Evolutionary conservation across 2,329 filamentous ascomycete genomes (phyloP).

Genomic region (Diaporthe vexans): DNA sequence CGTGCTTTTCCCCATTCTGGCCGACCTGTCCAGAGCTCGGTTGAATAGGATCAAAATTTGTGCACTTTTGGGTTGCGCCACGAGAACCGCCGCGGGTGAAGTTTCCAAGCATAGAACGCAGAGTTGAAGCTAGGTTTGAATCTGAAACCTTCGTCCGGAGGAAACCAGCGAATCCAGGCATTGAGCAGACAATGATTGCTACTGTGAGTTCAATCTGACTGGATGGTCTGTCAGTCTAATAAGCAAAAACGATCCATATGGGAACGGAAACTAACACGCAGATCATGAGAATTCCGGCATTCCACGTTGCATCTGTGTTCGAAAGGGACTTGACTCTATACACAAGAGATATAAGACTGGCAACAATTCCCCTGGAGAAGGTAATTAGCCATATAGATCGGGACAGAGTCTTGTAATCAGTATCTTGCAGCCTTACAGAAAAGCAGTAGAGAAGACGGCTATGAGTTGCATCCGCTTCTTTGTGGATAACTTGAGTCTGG

Average conservation of each 20-base stretch:
- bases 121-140: constrained; percentile 1
- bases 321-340: constrained; percentile 5
- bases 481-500: not conserved
- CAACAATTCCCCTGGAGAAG: not conserved
- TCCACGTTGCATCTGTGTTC: not conserved
- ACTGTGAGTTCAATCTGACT: not conserved
- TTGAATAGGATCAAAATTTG: too few species aligned
- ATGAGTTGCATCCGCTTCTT: constrained; percentile 13
- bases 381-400: not conserved
- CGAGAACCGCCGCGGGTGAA: too few species aligned
- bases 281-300: not conserved
- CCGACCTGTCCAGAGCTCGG: too few species aligned
- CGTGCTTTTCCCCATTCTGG: too few species aligned
- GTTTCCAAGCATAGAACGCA: too few species aligned
- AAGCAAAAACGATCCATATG: not conserved
- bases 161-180: constrained; percentile 2
- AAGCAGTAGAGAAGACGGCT: not conserved
- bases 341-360: not conserved
- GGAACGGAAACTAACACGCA: not conserved
- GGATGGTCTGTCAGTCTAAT: not conserved
- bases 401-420: too few species aligned
- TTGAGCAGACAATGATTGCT: not conserved
- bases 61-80: too few species aligned
- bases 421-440: not conserved
- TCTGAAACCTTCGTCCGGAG: not conserved